phyloP scores from a whole-genome alignment of 345 rosid genomes.

The Gossypioides kirkii region DNA sequence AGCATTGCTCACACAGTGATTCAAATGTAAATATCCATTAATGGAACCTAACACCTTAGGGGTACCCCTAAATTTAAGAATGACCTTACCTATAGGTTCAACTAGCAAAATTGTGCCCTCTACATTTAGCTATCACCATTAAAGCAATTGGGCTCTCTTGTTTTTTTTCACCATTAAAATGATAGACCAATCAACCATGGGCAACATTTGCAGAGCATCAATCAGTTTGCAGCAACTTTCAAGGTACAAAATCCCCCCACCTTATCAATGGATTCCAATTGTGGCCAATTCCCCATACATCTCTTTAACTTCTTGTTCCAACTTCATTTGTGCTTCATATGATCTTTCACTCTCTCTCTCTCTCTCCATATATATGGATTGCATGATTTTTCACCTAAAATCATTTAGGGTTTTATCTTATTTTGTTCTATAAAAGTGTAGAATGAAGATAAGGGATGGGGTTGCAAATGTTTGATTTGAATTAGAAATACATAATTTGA shows the following conservation, averaged over 20 bases:
- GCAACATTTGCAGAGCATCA: background rate
- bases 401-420: background rate
- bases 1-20: background rate
- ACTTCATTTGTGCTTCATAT: background rate
- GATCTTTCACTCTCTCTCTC: background rate
- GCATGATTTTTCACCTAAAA: background rate
- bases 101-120: background rate
- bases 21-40: conserved; percentile 2
- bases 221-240: background rate
- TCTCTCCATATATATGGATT: background rate
- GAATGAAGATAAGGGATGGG: too few species aligned
- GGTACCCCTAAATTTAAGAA: background rate
- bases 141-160: background rate
- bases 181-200: background rate
- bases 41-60: conserved; percentile 2
- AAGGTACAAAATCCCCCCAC: background rate
- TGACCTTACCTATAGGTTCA: conserved; percentile 7
- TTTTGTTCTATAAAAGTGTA: too few species aligned
- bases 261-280: background rate
- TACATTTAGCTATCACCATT: background rate
- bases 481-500: too few species aligned
- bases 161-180: background rate
- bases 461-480: too few species aligned
- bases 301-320: background rate
- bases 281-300: background rate